Conservation (phyloP, 73 alveolate genomes). For the Vitrella brassicaformis region DNA sequence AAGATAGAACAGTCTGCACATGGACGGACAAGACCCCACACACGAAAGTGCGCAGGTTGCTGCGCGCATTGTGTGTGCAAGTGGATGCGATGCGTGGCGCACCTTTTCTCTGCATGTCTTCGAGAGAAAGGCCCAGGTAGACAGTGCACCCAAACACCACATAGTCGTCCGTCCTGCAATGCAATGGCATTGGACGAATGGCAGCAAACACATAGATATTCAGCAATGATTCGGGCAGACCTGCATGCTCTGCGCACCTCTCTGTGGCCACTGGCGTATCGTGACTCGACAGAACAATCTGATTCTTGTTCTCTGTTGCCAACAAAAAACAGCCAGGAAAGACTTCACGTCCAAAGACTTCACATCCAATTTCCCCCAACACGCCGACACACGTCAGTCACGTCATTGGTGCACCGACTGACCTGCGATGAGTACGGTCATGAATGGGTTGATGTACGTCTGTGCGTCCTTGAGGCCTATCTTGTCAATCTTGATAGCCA, state of each 20-base stretch:
- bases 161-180: too few relatives aligned
- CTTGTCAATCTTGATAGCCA: constrained; percentile 12
- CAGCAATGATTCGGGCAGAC: too few relatives aligned
- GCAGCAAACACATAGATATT: too few relatives aligned
- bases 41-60: not conserved
- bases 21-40: not conserved
- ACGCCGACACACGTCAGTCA: too few relatives aligned
- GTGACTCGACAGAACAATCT: not conserved
- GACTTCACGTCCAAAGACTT: too few relatives aligned
- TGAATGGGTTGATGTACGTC: constrained; percentile 27
- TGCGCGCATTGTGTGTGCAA: not conserved
- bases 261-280: not conserved
- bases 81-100: not conserved
- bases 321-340: too few relatives aligned
- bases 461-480: constrained; percentile 34
- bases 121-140: constrained; percentile 14
- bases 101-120: constrained; percentile 8
- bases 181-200: too few relatives aligned
- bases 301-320: too few relatives aligned
- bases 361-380: too few relatives aligned
- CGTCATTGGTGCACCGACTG: too few relatives aligned
- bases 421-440: constrained; percentile 25
- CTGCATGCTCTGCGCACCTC: too few relatives aligned
- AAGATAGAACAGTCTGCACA: constrained; percentile 13
- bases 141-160: not conserved